Evolutionary conservation across 2,329 filamentous ascomycete species (phyloP).

Genomic region (Akanthomyces dipterigenus): DNA sequence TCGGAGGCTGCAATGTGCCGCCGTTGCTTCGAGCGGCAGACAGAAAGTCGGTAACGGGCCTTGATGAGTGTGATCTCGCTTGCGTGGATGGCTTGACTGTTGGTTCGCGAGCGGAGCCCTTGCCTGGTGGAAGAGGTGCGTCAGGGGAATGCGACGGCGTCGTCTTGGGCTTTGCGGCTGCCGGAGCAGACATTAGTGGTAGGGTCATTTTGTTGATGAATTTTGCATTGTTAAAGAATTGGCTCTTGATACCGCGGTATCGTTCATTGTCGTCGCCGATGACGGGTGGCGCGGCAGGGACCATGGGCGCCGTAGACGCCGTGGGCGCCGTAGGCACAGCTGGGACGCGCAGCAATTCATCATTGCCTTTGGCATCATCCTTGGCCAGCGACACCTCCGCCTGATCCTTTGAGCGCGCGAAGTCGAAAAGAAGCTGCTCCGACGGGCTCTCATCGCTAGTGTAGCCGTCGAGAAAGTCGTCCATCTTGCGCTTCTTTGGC

Average conservation of each 20-base stretch:
- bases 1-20: background rate
- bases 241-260: background rate
- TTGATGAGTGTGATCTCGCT: background rate
- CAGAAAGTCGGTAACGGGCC: background rate
- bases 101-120: background rate
- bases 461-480: constrained; percentile 14
- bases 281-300: background rate
- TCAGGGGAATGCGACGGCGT: background rate
- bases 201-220: background rate
- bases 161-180: background rate
- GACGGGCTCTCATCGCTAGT: constrained; percentile 18
- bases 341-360: no score
- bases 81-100: background rate
- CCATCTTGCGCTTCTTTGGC: constrained; percentile 26
- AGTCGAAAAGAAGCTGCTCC: constrained; percentile 19
- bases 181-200: background rate
- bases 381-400: background rate
- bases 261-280: background rate
- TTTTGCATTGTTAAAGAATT: background rate
- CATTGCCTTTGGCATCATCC: background rate
- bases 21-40: background rate
- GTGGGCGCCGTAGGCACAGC: background rate
- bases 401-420: background rate
- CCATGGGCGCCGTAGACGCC: background rate
- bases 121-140: background rate